These are phyloP conservation scores for Gossypium ekmanianum DNA, from an alignment of 345 rosid species.

Conservation along the genomic window DNA sequence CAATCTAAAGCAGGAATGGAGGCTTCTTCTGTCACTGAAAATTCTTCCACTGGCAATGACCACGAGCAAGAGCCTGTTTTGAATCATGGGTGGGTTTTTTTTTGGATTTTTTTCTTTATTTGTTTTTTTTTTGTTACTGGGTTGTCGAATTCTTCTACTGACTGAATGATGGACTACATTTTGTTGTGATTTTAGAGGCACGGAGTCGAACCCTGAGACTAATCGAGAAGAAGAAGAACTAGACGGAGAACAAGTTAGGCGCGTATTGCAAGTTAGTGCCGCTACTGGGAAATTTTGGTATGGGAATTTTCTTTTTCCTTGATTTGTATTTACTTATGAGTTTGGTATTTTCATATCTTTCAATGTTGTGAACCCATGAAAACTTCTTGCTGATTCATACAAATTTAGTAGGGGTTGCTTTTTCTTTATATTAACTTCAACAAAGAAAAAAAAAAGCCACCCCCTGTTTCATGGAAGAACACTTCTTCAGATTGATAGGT, in stretches of 20 bases:
- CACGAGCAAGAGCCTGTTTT: background rate
- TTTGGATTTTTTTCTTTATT: background rate
- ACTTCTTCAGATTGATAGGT: background rate
- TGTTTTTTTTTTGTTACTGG: background rate
- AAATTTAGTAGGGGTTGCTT: background rate
- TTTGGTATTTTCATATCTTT: background rate
- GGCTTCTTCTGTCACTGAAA: background rate
- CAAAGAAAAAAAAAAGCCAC: background rate
- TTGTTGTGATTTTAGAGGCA: constrained; percentile 6
- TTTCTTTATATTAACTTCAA: background rate
- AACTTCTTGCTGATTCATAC: background rate
- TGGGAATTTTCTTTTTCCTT: background rate
- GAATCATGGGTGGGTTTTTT: constrained; percentile 1
- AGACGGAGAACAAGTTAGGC: constrained; percentile 10
- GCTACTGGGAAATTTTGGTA: constrained; percentile 17
- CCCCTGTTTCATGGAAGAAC: background rate
- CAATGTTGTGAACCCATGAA: background rate
- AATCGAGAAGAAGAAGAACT: background rate
- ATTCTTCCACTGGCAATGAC: background rate
- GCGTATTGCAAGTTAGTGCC: constrained; percentile 5
- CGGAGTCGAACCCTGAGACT: background rate
- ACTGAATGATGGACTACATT: background rate
- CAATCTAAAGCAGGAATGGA: constrained; percentile 7
- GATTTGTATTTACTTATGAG: background rate
- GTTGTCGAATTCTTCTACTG: background rate